Evolutionary conservation across 371 early-diverging fungal genomes (phyloP).

Genomic region (Fennellomyces sp.): DNA sequence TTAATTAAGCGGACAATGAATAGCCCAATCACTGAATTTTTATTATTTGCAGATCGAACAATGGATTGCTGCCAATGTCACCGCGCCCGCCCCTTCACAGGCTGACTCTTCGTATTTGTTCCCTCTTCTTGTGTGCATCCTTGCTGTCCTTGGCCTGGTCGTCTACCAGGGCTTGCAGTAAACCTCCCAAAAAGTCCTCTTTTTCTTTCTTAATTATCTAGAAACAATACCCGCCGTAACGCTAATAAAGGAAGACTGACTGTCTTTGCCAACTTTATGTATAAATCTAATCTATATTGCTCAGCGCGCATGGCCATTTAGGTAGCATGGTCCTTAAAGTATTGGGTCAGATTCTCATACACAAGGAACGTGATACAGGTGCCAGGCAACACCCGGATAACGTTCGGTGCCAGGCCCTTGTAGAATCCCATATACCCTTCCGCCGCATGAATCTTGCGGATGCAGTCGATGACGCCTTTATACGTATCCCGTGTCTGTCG

Average conservation of each 20-base stretch:
- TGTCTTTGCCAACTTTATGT: too few species aligned
- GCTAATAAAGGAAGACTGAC: too few species aligned
- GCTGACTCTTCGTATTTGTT: conserved; percentile 6
- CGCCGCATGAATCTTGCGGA: conserved; percentile 67
- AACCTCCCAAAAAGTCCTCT: too few species aligned
- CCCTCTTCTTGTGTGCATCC: conserved; percentile 35
- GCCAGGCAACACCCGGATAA: conserved; percentile 92
- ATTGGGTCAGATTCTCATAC: conserved; percentile 87
- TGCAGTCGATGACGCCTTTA: conserved; percentile 71
- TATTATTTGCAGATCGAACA: conserved; percentile 42
- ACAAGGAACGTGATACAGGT: conserved; percentile 95
- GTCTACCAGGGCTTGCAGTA: conserved; percentile 16
- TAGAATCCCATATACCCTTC: conserved; percentile 92
- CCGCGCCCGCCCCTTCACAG: neutral
- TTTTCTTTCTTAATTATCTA: too few species aligned
- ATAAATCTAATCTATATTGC: too few species aligned
- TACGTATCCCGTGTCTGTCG: conserved; percentile 52
- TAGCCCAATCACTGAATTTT: neutral
- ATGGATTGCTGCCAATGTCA: conserved; percentile 39
- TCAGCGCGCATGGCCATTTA: too few species aligned
- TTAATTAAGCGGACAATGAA: neutral
- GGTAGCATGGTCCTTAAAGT: conserved; percentile 62
- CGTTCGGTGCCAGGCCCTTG: conserved; percentile 91
- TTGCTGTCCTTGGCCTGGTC: conserved; percentile 25
- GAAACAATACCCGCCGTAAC: neutral